Base-by-base conservation (phyloP, 495 filamentous ascomycete species). In the Penicillium nucicola region DNA sequence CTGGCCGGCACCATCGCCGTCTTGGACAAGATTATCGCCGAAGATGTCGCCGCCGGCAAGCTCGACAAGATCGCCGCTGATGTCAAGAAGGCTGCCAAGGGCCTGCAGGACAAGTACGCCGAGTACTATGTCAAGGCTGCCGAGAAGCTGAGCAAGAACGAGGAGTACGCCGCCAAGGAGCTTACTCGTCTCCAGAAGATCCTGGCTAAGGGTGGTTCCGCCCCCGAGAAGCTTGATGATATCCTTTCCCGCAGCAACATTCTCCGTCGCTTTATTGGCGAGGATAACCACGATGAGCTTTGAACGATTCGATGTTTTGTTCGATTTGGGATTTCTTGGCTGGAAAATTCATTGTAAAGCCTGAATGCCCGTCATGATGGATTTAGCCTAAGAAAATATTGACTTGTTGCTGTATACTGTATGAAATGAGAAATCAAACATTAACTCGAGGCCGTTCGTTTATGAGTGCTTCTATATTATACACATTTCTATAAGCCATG, bases 121-220 rank as follows among this genome's bases (percentile, higher is more conserved):
- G 75, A 87, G 68, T 97, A 97, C 81, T 98, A 98, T 65, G 73
- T 93, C 65, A 88, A 88, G 62, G 95, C 95, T 28, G 82, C 92
- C 25, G 79, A 87, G 57, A 98, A 97, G 83, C 67, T 95, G 34
- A 71, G 69, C 64, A 74, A 86, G 71, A 92, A 85, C 66, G 73
- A 84, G 50, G 84, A 77, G 19, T 96, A 92, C 63, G 89, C 83
- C 19, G 74, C 80, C 57, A 97, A 96, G 83, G 93, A 98, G 80
- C 70, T 92, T 31, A 77, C 80, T 52, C 82, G 93, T 41, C 71
- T 98, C 55, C 75, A 88, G 57, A 84, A 86, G 58, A 79, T 98
- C 56, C 64, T 95, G 42, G 81, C 77, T 65, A 96, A 96, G 82
- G 88, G 90, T 51, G 87, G 86, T 45, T 79, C 96, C 58, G 87